Evolutionary conservation across 495 filamentous ascomycete species (phyloP), one percentile per base, ranked within the genome.

Genomic region (Talaromyces stipitatus): DNA sequence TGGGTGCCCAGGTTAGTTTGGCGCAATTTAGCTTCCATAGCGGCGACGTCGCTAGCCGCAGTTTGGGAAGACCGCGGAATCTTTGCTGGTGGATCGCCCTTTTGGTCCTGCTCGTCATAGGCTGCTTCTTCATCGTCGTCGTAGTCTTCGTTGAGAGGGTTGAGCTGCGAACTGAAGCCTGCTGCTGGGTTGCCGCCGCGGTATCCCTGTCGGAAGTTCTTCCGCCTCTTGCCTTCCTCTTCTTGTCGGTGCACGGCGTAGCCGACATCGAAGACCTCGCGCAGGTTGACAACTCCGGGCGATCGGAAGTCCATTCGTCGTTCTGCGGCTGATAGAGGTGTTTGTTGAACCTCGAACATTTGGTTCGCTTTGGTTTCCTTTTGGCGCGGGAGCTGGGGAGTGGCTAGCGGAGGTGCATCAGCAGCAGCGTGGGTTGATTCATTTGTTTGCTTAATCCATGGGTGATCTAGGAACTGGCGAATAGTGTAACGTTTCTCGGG

Each of bases 201-300:
- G 67, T 84, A 88, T 61, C 86, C 86, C 65, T 87, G 83, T 61
- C 85, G 85, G 69, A 78, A 79, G 62, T 84, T 80, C 74, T 92
- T 95, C 32, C 90, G 82, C 30, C 92, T 86, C 71, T 96, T 97
- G 64, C 82, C 85, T 71, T 97, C 94, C 70, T 98, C 94, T 69
- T 97, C 94, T 69, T 97, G 90, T 28, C 94, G 81, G 66, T 97
- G 94, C 14, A 98, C 94, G 22, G 94, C 90, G 64, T 98, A 97
- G 30, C 90, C 86, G 50, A 98, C 94, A 65, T 98, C 94, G 62
- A 98, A 98, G 12, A 97, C 90, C 65, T 98, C 94, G 51, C 94
- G 89, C 20, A 98, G 78, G 66, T 96, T 97, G 70, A 97, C 86
- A 10, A 89, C 94, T 46, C 91, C 95, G 0, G 94, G 95, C 0